Evolutionary conservation across 2,329 filamentous ascomycete genomes (phyloP), one percentile per base, ranked within the genome.

Genomic region (Aspergillus sp.): DNA sequence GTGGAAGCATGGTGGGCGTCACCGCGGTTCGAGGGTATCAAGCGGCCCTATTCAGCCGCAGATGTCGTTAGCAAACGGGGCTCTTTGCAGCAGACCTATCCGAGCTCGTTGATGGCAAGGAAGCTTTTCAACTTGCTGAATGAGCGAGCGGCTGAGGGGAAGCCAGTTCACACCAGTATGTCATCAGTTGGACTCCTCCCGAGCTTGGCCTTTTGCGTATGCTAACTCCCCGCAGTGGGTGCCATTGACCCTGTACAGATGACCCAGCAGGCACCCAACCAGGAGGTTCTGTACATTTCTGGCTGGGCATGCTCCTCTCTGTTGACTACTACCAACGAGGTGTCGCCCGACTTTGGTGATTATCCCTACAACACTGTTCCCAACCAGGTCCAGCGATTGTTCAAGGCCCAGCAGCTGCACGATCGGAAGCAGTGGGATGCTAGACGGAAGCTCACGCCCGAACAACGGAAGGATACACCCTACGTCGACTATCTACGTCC

Each of bases 331-430:
- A 98, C 95, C 39, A 98, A 99, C 80, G 95, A 99, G 76, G 95
- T 99, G 27, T 97, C 92, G 0, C 91, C 95, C 47, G 95, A 99
- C 75, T 96, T 98, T 79, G 95, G 95, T 71, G 95, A 99, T 78
- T 99, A 99, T 76, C 95, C 95, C 0, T 99, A 99, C 81, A 98
- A 98, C 75, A 99, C 95, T 0, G 95, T 99, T 4, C 95, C 95
- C 8, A 98, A 98, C 79, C 95, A 98, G 76, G 95, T 99, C 3
- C 92, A 99, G 80, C 87, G 95, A 65, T 81, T 99, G 54, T 92
- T 96, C 80, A 98, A 98, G 80, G 95, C 95, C 3, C 95, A 99
- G 78, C 92, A 92, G 66, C 88, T 98, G 82, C 95, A 99, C 76
- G 95, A 99, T 77, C 89, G 95, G 67, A 96, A 96, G 78, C 91